Evolutionary conservation across 495 filamentous ascomycete species (phyloP), one percentile per base, ranked within the genome.

Genomic region (Talaromyces liani): DNA sequence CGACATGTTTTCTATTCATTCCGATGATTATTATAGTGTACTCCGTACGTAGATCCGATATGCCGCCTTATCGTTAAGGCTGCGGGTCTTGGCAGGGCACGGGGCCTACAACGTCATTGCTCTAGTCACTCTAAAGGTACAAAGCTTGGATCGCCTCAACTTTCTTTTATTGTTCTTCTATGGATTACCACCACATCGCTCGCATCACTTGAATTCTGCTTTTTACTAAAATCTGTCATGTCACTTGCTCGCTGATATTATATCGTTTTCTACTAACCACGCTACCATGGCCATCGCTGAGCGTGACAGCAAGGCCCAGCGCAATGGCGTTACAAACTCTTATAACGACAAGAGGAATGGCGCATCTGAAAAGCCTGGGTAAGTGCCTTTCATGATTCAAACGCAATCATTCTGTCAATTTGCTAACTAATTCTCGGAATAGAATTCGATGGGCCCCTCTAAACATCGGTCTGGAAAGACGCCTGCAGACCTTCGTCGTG

Each of bases 391-490:
- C 36, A 16, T 41, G 36, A 36, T 41, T 41, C 14, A 41, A 6
- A 16, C 36, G 10, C 36, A 41, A 6, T 5, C 14, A 4, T 14
- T 16, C 14, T 2, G 36, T 16, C 36, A 41, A 25, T 20, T 60
- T 34, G 14, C 57, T 60, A 41, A 36, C 16, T 60, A 33, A 5
- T 12, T 24, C 1, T 25, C 14, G 33, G 22, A 5, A 41, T 66
- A 88, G 87, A 27, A 85, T 97, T 67, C 85, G 87, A 61, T 97
- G 90, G 80, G 94, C 94, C 18, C 94, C 94, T 18, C 78, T 93
- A 64, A 92, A 92, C 68, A 83, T 98, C 16, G 93, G 95, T 3
- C 75, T 96, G 18, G 85, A 90, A 73, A 84, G 94, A 25, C 87
- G 95, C 36, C 77, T 97, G 10, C 94, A 98, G 74, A 98, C 93